Evolutionary conservation across 345 rosid species (phyloP).

Genomic region (Citrus mangshanensis): DNA sequence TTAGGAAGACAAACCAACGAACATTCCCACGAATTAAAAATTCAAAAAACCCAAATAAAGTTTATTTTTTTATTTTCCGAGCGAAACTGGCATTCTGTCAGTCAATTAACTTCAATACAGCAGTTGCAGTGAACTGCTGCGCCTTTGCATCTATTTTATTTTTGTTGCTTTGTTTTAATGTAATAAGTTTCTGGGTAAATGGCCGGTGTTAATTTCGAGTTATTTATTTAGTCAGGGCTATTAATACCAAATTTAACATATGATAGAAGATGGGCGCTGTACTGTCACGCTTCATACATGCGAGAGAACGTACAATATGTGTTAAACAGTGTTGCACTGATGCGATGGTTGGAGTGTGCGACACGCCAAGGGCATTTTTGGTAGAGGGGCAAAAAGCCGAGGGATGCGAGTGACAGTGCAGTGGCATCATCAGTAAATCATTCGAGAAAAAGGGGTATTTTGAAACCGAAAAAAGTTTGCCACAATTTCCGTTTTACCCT

Average conservation of each 20-base stretch:
- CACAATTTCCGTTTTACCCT: constrained; percentile 29
- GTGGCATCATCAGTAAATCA: constrained; percentile 40
- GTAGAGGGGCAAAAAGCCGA: not conserved
- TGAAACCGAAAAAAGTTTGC: not conserved
- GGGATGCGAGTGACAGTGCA: not conserved
- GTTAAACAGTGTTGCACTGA: not conserved
- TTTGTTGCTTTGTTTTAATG: too few relatives aligned
- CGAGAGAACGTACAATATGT: not conserved
- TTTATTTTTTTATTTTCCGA: not conserved
- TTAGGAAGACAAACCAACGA: not conserved
- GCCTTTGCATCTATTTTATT: not conserved
- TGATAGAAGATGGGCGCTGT: not conserved
- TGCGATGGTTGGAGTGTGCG: not conserved
- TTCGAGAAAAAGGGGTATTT: constrained; percentile 1
- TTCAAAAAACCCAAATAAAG: not conserved
- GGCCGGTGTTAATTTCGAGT: not conserved
- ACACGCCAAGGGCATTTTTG: constrained; percentile 23
- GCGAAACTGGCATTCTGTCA: not conserved
- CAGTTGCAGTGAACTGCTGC: not conserved
- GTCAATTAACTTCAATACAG: not conserved
- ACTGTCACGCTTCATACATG: not conserved
- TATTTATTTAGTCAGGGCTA: not conserved
- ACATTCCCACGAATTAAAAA: not conserved
- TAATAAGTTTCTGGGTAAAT: too few relatives aligned
- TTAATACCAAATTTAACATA: not conserved